phyloP scores from a whole-genome alignment of 2,329 filamentous ascomycete species.

The Onygena corvina region DNA sequence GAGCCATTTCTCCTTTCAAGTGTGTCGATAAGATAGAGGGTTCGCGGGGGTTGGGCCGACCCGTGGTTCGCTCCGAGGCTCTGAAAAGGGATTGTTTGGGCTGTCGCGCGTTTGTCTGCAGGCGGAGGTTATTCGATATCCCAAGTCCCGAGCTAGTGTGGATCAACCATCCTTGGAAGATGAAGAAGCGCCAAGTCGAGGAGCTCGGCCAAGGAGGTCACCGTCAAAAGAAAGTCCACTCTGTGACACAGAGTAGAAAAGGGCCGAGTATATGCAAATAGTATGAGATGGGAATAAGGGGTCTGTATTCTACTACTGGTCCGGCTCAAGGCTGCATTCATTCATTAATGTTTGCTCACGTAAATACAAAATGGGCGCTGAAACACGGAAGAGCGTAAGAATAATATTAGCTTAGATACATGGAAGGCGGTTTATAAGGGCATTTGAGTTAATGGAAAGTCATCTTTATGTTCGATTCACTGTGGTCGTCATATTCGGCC shows the following conservation, averaged over 20 bases:
- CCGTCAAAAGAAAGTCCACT: too few species aligned
- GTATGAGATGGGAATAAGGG: too few species aligned
- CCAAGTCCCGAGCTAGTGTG: too few species aligned
- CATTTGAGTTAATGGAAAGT: conserved; percentile 46
- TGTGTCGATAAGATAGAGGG: background rate
- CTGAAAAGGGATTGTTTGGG: background rate
- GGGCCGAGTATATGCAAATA: too few species aligned
- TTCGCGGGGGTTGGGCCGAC: background rate
- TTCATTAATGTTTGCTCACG: too few species aligned
- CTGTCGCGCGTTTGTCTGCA: background rate
- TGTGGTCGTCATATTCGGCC: conserved; percentile 56
- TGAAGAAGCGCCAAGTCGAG: background rate
- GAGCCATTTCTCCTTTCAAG: conserved; percentile 1
- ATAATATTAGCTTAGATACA: background rate
- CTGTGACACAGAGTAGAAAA: too few species aligned
- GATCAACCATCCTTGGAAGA: too few species aligned
- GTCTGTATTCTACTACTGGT: too few species aligned
- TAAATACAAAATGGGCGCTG: too few species aligned
- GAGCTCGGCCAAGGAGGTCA: too few species aligned
- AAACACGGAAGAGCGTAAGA: background rate
- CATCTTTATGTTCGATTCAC: conserved; percentile 66
- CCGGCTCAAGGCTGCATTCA: too few species aligned
- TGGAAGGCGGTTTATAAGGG: background rate
- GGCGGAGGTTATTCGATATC: background rate
- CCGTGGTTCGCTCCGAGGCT: background rate